Conservation (phyloP, 177 flowering plant genomes). For the Telopea speciosissima region DNA sequence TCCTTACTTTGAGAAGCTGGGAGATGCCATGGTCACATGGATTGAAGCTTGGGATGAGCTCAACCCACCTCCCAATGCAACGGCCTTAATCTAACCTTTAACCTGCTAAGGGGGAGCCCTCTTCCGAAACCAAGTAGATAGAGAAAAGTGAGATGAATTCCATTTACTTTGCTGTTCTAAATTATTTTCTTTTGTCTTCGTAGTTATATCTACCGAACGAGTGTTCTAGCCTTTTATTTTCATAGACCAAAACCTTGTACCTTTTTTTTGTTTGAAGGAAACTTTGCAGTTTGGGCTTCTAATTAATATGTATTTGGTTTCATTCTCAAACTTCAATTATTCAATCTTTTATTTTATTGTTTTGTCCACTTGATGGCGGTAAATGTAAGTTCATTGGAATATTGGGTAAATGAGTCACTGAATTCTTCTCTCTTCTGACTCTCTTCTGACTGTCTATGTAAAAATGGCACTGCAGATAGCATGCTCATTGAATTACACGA, state of each 20-base stretch:
- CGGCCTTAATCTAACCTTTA: background rate
- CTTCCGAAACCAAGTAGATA: conserved; percentile 5
- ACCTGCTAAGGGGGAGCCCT: background rate
- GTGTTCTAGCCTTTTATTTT: background rate
- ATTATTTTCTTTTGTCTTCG: background rate
- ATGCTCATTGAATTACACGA: no score
- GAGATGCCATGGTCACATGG: conserved; percentile 46
- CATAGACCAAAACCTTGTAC: no score
- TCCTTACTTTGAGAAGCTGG: conserved; percentile 42
- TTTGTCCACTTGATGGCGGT: no score
- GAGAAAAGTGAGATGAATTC: background rate
- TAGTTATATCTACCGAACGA: background rate
- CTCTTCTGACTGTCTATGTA: no score
- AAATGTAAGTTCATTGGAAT: no score
- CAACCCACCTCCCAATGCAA: conserved; percentile 15
- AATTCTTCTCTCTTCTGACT: no score
- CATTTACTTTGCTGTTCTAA: background rate
- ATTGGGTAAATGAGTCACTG: no score
- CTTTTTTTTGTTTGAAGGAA: background rate
- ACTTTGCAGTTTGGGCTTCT: background rate
- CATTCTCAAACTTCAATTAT: background rate
- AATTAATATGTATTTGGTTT: background rate
- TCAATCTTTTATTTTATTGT: background rate
- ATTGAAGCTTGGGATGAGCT: conserved; percentile 47
- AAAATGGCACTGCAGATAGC: no score